Base-by-base conservation (phyloP, 1,139 yeast species). In the Diutina sp. region DNA sequence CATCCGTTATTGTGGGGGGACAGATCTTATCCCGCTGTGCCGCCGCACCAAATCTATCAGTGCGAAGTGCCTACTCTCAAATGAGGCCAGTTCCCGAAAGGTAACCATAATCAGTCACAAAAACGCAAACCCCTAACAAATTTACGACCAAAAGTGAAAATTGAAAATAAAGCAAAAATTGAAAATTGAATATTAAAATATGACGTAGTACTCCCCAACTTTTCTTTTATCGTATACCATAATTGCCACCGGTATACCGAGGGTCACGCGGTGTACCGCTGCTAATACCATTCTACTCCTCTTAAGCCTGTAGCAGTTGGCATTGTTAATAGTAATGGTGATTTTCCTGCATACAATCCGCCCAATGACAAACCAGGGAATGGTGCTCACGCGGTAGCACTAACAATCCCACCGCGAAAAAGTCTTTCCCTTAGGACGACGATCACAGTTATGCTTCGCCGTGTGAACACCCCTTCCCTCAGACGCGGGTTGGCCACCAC, bases 401-500 rank as follows among this genome's bases (percentile, higher is more conserved):
- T 25, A 8, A 50, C 16, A 30, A 21, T n/a, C 25, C 25, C 25
- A 21, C 25, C 4, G 25, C 25, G 25, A 21, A 21, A 21, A 21
- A 21, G 25, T 21, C 25, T 21, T 21, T 21, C 25, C 25, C 25
- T 21, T 21, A 50, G 16, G 14, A 32, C 45, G n/a, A 50, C 45
- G 21, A 48, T 11, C 14, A 9, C 14, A 12, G 32, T 21, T 25
- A 50, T 50, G 53, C 41, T 50, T 50, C 53, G 53, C 32, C 53
- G 53, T 50, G 41, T 50, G 41, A 50, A 50, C 53, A 38, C 25
- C 25, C 32, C 51, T 6, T 7, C 32, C 9, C 14, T 25, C 14
- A 46, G 38, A 35, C 35, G 55, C 45, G 50, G 55, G 44, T 71
- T 75, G 63, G 79, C 79, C 51, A 74, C 79, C 57, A 70, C 68